Conservation (phyloP, 2,329 filamentous ascomycete genomes). For the Fusarium longipes region DNA sequence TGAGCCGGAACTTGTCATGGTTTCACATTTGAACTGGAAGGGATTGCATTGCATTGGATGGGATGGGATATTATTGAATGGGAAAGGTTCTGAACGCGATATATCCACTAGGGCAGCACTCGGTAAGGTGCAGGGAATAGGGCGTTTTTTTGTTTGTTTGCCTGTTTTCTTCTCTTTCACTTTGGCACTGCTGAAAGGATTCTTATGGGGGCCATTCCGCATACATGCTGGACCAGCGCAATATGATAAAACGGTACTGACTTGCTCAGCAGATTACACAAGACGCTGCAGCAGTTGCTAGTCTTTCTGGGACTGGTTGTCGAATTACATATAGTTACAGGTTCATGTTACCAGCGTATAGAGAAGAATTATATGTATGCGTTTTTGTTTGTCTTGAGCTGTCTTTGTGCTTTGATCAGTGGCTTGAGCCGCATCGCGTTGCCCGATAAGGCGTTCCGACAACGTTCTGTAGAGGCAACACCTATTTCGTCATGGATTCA, state of each 20-base stretch:
- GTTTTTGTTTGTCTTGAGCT: not conserved
- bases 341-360: constrained; percentile 1
- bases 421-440: not conserved
- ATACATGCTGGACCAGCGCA: not conserved
- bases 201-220: not conserved
- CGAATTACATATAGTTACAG: not conserved
- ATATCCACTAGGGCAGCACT: constrained; percentile 6
- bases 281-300: not conserved
- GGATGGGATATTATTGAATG: constrained; percentile 10
- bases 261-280: not conserved
- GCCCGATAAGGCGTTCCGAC: not conserved
- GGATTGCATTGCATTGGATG: constrained; percentile 24
- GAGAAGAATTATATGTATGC: constrained; percentile 17
- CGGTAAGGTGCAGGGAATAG: not conserved
- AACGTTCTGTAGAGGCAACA: not conserved
- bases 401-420: too few relatives aligned
- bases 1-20: not conserved
- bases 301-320: not conserved
- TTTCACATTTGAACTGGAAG: constrained; percentile 10
- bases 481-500: not conserved
- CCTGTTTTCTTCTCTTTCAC: not conserved
- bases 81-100: constrained; percentile 12
- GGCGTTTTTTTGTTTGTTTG: constrained; percentile 22
- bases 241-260: not conserved
- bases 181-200: not conserved